These are phyloP conservation scores for Collybiopsis confluens DNA, from an alignment of 768 basidiomycete species.

Conservation along the genomic window DNA sequence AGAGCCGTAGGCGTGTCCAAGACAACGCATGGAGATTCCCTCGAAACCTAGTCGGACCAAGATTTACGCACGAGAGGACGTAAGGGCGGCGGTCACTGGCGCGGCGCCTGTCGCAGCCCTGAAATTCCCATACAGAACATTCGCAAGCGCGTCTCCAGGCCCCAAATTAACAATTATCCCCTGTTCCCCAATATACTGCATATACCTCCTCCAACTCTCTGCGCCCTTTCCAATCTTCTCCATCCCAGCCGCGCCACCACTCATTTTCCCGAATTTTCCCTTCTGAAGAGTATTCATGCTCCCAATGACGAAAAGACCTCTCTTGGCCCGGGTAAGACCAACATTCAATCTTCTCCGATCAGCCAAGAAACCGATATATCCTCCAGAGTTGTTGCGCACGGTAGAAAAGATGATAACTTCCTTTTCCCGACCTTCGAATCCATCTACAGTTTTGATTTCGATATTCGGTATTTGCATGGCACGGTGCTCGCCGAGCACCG, in stretches of 20 bases:
- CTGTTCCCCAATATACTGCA: constrained; percentile 46
- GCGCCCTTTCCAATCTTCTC: constrained; percentile 35
- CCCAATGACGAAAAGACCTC: constrained; percentile 80
- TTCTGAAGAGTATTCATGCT: constrained; percentile 60
- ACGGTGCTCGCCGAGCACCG: constrained; percentile 61
- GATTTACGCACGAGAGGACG: too few relatives aligned
- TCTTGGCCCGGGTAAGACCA: constrained; percentile 82
- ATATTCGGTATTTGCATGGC: constrained; percentile 61
- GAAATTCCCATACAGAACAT: constrained; percentile 36
- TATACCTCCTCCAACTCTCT: constrained; percentile 60
- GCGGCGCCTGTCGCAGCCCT: constrained; percentile 5
- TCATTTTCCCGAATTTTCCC: constrained; percentile 31
- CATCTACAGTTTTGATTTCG: constrained; percentile 91
- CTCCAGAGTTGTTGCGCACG: constrained; percentile 74
- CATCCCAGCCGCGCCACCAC: constrained; percentile 15
- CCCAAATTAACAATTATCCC: constrained; percentile 38
- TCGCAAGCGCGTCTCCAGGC: constrained; percentile 34
- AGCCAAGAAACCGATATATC: constrained; percentile 84
- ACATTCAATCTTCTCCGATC: constrained; percentile 87
- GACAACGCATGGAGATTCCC: too few relatives aligned
- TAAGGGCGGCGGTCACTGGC: neutral
- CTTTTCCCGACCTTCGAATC: constrained; percentile 93
- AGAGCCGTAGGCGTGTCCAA: too few relatives aligned
- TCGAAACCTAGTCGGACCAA: too few relatives aligned
- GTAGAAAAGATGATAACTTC: constrained; percentile 90